Evolutionary conservation across 106 monocot species (phyloP), one percentile per base, ranked within the genome.

Genomic region (Dioscorea alata): DNA sequence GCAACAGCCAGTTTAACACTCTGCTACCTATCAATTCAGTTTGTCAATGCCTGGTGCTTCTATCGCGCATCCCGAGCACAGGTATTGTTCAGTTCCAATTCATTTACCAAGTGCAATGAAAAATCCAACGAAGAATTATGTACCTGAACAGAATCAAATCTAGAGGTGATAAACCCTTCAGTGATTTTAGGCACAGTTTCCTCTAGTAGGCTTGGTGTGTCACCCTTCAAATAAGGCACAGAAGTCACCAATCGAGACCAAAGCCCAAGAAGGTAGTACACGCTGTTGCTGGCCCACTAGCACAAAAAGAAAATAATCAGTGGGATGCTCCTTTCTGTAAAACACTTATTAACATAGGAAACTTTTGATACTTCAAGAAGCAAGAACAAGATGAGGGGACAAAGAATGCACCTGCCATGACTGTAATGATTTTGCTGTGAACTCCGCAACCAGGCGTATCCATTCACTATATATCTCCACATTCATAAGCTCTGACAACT

Each of bases 241-340:
- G 97, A 92, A 25, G 86, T 89, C 51, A 97, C 97, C 86, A 97
- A 75, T 79, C 97, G 89, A 24, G 96, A 97, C 97, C 97, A 97
- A 69, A 97, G 92, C 24, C 89, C 89, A 50, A 97, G 69, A 68
- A 97, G 89, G 49, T 97, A 97, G 69, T 97, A 97, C 23, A 97
- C 87, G 69, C 97, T 92, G 64, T 79, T 87, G 78, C 97, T 97
- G 33, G 97, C 92, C 96, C 97, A 97, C 97, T 97, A 54, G 71
- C 51, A 74, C 70, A 59, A 21, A 25, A 13, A 63, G n/a, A 80
- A 22, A n/a, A 64, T 62, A 50, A 80, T 23, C 1, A 42, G 6
- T 42, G 10, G 42, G 42, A 42, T 42, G 42, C 6, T 42, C 42
- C 42, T 42, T 42, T 42, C 42, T 8, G 42, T 42, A 42, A 42